phyloP scores from a whole-genome alignment of 2,329 filamentous ascomycete genomes.

The Sporothrix mexicana region DNA sequence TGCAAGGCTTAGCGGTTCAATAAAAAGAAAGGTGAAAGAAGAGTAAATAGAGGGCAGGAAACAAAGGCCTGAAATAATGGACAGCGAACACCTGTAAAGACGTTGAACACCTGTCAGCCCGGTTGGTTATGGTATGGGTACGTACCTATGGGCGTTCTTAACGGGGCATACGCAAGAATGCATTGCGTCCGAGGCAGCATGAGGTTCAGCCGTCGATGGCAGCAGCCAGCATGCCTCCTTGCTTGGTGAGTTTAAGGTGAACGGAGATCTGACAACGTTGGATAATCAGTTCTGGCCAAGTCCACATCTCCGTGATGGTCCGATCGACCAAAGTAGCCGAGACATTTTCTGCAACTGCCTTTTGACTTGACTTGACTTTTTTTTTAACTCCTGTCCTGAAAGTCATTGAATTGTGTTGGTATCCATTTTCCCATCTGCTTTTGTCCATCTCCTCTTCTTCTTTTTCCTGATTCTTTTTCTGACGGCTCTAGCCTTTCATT shows the following conservation, averaged over 20 bases:
- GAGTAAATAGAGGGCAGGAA: not conserved
- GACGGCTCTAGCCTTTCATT: not conserved
- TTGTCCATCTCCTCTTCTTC: not conserved
- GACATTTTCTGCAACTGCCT: not conserved
- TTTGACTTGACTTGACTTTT: not conserved
- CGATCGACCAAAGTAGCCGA: conserved; percentile 8
- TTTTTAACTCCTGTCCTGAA: not conserved
- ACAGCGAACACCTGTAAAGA: conserved; percentile 1
- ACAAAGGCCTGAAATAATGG: not conserved
- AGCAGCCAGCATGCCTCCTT: conserved; percentile 10
- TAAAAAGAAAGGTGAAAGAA: not conserved
- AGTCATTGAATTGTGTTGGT: not conserved
- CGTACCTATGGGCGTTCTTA: conserved; percentile 4
- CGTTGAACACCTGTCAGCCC: not conserved
- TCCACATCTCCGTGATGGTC: conserved; percentile 16
- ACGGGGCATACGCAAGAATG: conserved; percentile 11
- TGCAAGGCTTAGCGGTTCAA: not conserved
- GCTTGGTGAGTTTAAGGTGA: not conserved
- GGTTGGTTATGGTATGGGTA: not conserved
- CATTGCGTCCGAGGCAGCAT: conserved; percentile 6
- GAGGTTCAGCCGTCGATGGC: conserved; percentile 15
- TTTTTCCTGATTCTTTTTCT: not conserved
- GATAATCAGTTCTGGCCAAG: conserved; percentile 3
- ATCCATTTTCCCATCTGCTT: not conserved
- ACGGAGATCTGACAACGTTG: not conserved